Percentiles rank a stretch among this genome's conserved stretches.
Evolutionary conservation across 306 rosid species (phyloP).

Genomic region (Spatholobus suberectus): DNA sequence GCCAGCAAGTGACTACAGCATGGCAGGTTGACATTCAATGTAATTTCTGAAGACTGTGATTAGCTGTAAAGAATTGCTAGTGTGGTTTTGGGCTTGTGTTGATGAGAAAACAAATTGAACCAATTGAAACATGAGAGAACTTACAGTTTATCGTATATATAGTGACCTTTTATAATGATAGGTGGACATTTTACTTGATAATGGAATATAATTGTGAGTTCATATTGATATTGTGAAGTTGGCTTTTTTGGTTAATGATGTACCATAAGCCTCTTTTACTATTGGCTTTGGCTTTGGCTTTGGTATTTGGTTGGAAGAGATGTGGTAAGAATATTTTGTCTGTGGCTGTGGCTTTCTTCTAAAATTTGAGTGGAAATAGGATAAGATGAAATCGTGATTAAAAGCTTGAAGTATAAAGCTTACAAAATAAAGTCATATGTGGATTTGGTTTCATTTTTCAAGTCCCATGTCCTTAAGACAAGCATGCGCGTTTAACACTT

Average conservation of each 20-base stretch:
- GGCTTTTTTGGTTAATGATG: constrained; percentile 27
- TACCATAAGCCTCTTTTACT: constrained; percentile 8
- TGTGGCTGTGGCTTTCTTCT: neutral
- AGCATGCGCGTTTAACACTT: neutral
- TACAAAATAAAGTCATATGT: neutral
- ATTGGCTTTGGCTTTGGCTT: constrained; percentile 2
- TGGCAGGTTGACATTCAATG: constrained; percentile 57
- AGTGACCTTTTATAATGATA: neutral
- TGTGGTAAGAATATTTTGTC: neutral
- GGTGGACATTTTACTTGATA: constrained; percentile 37
- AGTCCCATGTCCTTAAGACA: neutral
- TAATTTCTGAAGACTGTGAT: constrained; percentile 36
- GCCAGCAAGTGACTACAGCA: constrained; percentile 62
- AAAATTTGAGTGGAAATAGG: neutral
- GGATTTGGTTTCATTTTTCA: neutral
- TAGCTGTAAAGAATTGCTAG: constrained; percentile 40
- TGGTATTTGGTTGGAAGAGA: constrained; percentile 28
- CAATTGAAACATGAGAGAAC: constrained; percentile 30
- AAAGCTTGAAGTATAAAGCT: neutral
- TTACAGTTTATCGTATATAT: constrained; percentile 22
- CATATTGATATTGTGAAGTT: constrained; percentile 23
- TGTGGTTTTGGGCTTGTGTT: constrained; percentile 39
- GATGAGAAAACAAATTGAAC: constrained; percentile 26
- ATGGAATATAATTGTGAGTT: constrained; percentile 39
- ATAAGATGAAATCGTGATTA: neutral